Base-by-base conservation (phyloP, 305 asterid genomes). In the Fraxinus greggii region DNA sequence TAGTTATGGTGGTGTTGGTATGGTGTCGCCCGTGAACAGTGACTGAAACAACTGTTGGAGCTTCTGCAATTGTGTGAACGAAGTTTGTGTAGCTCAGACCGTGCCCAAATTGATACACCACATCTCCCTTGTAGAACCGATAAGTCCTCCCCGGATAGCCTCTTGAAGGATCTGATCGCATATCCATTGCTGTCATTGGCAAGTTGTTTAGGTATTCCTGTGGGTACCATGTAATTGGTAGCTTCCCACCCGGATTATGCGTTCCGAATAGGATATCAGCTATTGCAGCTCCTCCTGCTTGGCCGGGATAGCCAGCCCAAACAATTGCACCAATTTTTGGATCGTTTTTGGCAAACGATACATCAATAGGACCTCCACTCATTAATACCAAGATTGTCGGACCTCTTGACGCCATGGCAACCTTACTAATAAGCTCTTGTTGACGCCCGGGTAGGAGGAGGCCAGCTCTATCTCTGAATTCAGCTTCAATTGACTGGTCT, bases 141-240 rank as follows among this genome's bases (percentile, higher is more conserved):
- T 95, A 93, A 3, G 97, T 92, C 72, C 98, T 72, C 0, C 98
- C 98, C 0, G 98, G 98, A 75, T 92, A 95, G 79, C 89, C 93
- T 83, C 59, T 87, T 0, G 90, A 67, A 31, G 89, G 93, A 80
- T 90, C 72, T 3, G 97, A 67, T 61, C 98, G 84, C 98, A 95
- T 92, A 59, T 84, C 93, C 98, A 95, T 93, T 24, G 88, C 48
- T 48, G 98, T 92, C 98, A 95, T 95, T 5, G 97, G 93, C 61
- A 95, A 59, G 81, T 89, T 89, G 76, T 86, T 78, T 2, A 92
- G 91, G 90, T 92, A 95, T 21, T 88, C 90, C 78, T 95, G 97
- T 8, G 96, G 97, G 81, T 95, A 95, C 98, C 98, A 95, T 72
- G 98, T 93, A 94, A 93, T 89, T 0, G 98, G 98, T 65, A 95